phyloP scores from a whole-genome alignment of 2,329 filamentous ascomycete species.

The Fusarium secorum region DNA sequence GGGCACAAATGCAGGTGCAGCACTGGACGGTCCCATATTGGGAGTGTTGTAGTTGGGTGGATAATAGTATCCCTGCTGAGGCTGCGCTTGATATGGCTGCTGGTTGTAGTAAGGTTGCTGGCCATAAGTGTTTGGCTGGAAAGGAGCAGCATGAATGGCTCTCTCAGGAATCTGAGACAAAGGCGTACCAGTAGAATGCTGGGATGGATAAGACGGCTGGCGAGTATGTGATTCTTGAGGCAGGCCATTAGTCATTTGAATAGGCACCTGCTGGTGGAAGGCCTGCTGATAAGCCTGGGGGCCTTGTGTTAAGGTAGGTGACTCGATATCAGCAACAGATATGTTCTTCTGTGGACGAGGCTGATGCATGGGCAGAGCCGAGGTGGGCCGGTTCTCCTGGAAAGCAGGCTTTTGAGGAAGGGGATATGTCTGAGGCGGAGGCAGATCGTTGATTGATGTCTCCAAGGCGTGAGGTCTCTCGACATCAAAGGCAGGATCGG shows the following conservation, averaged over 20 bases:
- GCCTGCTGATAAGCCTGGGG: conserved; percentile 84
- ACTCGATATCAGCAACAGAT: conserved; percentile 91
- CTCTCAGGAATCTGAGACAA: conserved; percentile 92
- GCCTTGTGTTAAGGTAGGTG: conserved; percentile 69
- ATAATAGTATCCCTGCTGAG: conserved; percentile 74
- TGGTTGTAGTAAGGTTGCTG: conserved; percentile 65
- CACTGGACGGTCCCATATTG: conserved; percentile 60
- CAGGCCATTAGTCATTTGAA: conserved; percentile 69
- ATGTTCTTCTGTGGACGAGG: conserved; percentile 94
- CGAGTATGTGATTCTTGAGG: conserved; percentile 69
- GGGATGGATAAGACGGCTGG: conserved; percentile 73
- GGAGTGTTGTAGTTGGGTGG: conserved; percentile 59
- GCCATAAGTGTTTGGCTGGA: conserved; percentile 77
- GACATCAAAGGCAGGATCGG: conserved; percentile 24
- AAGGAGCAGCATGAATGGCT: conserved; percentile 87
- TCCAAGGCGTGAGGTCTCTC: conserved; percentile 33
- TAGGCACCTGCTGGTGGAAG: conserved; percentile 93
- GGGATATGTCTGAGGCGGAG: conserved; percentile 65
- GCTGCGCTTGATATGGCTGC: conserved; percentile 52
- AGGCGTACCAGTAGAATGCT: conserved; percentile 78
- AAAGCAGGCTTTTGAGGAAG: conserved; percentile 66
- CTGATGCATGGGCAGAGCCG: conserved; percentile 81
- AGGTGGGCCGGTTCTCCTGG: conserved; percentile 61
- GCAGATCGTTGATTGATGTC: conserved; percentile 59
- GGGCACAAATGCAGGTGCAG: conserved; percentile 66